Conservation (phyloP, 2,329 filamentous ascomycete species). For the Exophiala viscosa region DNA sequence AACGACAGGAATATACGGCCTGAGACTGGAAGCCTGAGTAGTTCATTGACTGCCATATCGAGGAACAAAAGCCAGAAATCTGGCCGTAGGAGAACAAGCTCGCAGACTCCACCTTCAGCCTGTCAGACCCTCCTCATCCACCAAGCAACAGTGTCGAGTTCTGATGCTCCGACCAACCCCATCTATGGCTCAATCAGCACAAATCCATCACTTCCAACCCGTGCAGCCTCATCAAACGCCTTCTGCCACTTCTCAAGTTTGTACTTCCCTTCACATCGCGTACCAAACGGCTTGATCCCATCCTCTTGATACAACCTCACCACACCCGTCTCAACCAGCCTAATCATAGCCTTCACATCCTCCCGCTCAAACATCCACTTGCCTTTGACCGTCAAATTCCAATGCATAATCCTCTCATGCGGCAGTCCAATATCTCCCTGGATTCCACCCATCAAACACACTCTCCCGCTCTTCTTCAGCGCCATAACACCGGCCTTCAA, state of each 20-base stretch:
- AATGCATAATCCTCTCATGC: constrained; percentile 18
- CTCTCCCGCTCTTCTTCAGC: constrained; percentile 25
- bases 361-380: constrained; percentile 29
- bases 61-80: too few species aligned
- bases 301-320: constrained; percentile 16
- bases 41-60: too few species aligned
- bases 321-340: constrained; percentile 24
- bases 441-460: constrained; percentile 27
- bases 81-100: too few species aligned
- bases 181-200: constrained; percentile 9
- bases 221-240: constrained; percentile 11
- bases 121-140: too few species aligned
- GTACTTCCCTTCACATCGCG: constrained; percentile 2
- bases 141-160: too few species aligned
- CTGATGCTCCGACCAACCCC: too few species aligned
- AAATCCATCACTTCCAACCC: constrained; percentile 6
- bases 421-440: constrained; percentile 23
- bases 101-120: too few species aligned
- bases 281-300: constrained; percentile 1
- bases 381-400: constrained; percentile 24
- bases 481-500: constrained; percentile 37
- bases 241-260: constrained; percentile 16
- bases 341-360: constrained; percentile 24
- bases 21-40: too few species aligned
- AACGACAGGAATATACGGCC: too few species aligned